Evolutionary conservation across 768 basidiomycete genomes (phyloP).

Genomic region (Dacryopinax primogenitus): DNA sequence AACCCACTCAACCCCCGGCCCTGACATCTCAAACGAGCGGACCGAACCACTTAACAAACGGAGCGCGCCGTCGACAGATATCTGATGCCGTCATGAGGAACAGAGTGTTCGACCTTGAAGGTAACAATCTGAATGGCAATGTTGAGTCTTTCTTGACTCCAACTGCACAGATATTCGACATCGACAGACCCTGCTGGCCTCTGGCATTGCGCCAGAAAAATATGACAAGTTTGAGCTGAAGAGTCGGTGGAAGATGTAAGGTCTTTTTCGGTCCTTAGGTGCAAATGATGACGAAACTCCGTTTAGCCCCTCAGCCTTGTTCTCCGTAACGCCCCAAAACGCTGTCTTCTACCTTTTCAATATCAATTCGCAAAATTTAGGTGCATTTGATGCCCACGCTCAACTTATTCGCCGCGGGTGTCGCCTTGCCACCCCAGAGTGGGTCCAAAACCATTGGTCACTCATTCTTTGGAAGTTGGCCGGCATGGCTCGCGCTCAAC

Average conservation of each 20-base stretch:
- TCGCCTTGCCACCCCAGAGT: slow-evolving; percentile 51
- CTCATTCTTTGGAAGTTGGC: slow-evolving; percentile 92
- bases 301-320: no score
- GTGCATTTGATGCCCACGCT: slow-evolving; percentile 31
- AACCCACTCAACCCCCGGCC: not conserved
- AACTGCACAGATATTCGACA: not conserved
- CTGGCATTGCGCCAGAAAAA: no score
- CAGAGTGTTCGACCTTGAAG: slow-evolving; percentile 3
- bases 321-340: no score
- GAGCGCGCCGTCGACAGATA: not conserved
- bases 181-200: not conserved
- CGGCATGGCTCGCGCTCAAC: slow-evolving; percentile 64
- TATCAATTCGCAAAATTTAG: not conserved
- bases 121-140: not conserved
- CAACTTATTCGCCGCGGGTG: slow-evolving; percentile 50
- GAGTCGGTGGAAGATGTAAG: no score
- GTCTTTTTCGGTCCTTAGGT: no score
- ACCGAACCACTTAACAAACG: not conserved
- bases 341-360: no score
- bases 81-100: not conserved
- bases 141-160: not conserved
- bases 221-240: no score
- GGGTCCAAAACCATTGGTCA: slow-evolving; percentile 89
- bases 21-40: not conserved
- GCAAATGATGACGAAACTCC: no score